Evolutionary conservation across 2,329 filamentous ascomycete genomes (phyloP).

Genomic region (Sphaerulina vaccinii): DNA sequence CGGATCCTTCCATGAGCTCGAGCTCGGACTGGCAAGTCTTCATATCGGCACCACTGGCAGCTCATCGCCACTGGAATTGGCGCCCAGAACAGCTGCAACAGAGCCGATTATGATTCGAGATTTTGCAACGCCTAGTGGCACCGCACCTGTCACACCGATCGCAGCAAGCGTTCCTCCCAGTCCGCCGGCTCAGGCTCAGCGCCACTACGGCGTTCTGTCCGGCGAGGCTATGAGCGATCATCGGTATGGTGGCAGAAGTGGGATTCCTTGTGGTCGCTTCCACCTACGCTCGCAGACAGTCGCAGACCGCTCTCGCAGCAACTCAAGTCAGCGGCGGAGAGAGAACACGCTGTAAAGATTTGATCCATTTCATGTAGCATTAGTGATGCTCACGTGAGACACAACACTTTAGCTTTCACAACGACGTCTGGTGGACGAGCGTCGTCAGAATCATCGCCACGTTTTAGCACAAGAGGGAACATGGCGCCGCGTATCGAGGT

Average conservation of each 20-base stretch:
- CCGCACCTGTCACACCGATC: constrained; percentile 6
- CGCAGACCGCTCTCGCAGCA: constrained; percentile 5
- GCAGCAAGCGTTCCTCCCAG: constrained; percentile 19
- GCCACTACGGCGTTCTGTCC: constrained; percentile 15
- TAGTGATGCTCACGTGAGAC: constrained; percentile 32
- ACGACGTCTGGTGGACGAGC: constrained; percentile 63
- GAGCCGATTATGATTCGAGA: constrained; percentile 7
- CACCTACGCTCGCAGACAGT: constrained; percentile 19
- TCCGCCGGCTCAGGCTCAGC: constrained; percentile 21
- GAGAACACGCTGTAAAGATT: constrained; percentile 12
- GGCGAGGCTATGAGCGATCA: neutral
- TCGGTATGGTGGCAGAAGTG: neutral
- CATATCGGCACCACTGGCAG: constrained; percentile 18
- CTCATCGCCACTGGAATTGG: neutral
- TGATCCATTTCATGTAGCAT: neutral
- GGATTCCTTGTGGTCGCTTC: constrained; percentile 3
- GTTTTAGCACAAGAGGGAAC: constrained; percentile 64
- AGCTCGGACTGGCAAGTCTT: constrained; percentile 21
- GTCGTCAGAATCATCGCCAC: constrained; percentile 63
- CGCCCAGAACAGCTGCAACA: too few relatives aligned
- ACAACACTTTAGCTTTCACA: constrained; percentile 65
- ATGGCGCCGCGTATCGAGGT: constrained; percentile 61
- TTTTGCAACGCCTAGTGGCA: constrained; percentile 12
- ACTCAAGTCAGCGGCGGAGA: constrained; percentile 9
- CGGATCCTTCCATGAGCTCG: constrained; percentile 29